Evolutionary conservation across 805 yeast genomes (phyloP).

Genomic region (Brettanomyces bruxellensis): DNA sequence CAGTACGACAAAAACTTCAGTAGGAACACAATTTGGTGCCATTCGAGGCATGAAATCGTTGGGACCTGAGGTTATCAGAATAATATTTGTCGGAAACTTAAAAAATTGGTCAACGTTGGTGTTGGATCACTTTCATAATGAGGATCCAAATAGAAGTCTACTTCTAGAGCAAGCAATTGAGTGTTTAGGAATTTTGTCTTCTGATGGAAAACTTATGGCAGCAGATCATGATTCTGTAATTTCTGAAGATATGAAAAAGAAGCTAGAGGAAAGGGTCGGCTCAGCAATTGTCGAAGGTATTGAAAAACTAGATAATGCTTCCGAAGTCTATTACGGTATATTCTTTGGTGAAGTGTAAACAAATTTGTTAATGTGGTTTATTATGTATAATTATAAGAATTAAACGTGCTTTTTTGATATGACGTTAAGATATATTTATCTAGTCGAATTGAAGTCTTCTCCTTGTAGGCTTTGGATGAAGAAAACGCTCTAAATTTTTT

Average conservation of each 20-base stretch:
- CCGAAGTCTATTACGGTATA: constrained; percentile 49
- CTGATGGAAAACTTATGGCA: constrained; percentile 20
- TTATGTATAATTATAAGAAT: background rate
- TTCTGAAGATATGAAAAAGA: constrained; percentile 28
- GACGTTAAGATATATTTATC: background rate
- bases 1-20: constrained; percentile 53
- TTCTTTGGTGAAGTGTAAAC: constrained; percentile 54
- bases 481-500: background rate
- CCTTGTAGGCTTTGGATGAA: constrained; percentile 3
- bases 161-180: constrained; percentile 43
- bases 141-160: constrained; percentile 13
- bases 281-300: constrained; percentile 42
- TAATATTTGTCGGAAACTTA: constrained; percentile 76
- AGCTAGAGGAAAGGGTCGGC: constrained; percentile 54
- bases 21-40: constrained; percentile 90
- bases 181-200: constrained; percentile 41
- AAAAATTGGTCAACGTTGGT: constrained; percentile 69
- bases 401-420: background rate
- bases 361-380: background rate
- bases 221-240: constrained; percentile 21
- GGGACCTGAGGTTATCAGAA: constrained; percentile 82
- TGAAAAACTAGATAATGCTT: constrained; percentile 37
- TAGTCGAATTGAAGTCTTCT: background rate
- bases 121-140: constrained; percentile 23
- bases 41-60: constrained; percentile 73